Evolutionary conservation across 768 basidiomycete species (phyloP), one percentile per base, ranked within the genome.

Genomic region (Termitomyces heimii): DNA sequence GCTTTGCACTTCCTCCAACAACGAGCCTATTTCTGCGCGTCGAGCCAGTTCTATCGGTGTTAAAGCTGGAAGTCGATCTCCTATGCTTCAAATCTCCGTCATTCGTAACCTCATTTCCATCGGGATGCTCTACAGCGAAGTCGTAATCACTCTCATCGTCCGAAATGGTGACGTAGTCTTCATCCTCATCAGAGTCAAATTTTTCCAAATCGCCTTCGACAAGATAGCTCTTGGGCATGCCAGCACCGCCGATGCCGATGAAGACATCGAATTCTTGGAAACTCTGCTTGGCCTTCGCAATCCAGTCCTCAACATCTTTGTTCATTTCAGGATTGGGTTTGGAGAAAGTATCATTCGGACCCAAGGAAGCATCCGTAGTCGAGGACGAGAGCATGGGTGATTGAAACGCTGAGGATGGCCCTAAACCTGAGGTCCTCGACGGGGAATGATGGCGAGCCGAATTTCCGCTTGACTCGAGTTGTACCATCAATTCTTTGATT

Each of bases 251-350:
- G 59, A 83, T 79, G 35, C 79, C 84, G 57, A 90, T 83, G 65
- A 83, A 82, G 16, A 78, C 81, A 13, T 82, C 86, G 58, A 89
- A 86, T 55, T 86, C 83, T 55, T 82, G 77, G 47, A 91, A 75
- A 37, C 82, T 85, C 57, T 84, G 81, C 51, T 83, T 80, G 0
- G 89, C 89, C 67, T 84, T 86, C 7, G 83, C 76, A 55, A 92
- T 84, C 90, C 90, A 92, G 58, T 88, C 83, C 61, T 83, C 80
- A 45, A 90, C 81, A 52, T 82, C 85, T 56, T 85, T 81, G 65
- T 77, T 76, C 6, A 73, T 68, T 45, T 75, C 76, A 7, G 73
- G 61, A 26, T 74, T 72, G 44, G 26, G 26, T 52, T 68, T 64
- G 9, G 62, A 34, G 8, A 59, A 48, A 32, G 37, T 56, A 61